Conservation (phyloP, 83 land plant genomes). For the Thuja plicata region DNA sequence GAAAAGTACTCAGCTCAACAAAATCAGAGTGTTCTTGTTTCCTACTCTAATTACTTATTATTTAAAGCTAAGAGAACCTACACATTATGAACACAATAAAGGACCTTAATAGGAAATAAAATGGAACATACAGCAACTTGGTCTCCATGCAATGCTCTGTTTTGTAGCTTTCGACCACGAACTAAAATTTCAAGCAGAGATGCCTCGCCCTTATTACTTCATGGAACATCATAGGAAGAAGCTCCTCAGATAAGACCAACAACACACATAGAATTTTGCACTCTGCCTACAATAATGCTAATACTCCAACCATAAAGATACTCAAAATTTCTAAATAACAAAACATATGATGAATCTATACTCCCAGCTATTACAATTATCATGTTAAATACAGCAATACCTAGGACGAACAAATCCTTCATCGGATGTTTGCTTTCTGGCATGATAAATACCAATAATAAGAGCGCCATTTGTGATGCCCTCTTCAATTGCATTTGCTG, state of each 20-base stretch:
- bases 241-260: not conserved
- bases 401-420: constrained; percentile 31
- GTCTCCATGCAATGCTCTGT: constrained; percentile 32
- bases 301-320: constrained; percentile 4
- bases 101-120: not conserved
- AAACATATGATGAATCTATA: constrained; percentile 3
- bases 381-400: constrained; percentile 1
- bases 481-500: constrained; percentile 21
- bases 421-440: constrained; percentile 5
- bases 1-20: not conserved
- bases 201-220: constrained; percentile 29
- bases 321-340: not conserved
- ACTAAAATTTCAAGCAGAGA: constrained; percentile 23
- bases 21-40: not conserved
- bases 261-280: not conserved
- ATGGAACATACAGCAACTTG: constrained; percentile 20
- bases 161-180: constrained; percentile 28
- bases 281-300: not conserved
- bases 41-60: not conserved
- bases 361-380: not conserved
- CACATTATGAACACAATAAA: not conserved
- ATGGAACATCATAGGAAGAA: not conserved
- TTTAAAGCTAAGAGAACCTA: not conserved
- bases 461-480: constrained; percentile 18
- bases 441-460: constrained; percentile 21